Evolutionary conservation across 805 yeast species (phyloP).

Genomic region (Tetrapisispora namnaoensis): DNA sequence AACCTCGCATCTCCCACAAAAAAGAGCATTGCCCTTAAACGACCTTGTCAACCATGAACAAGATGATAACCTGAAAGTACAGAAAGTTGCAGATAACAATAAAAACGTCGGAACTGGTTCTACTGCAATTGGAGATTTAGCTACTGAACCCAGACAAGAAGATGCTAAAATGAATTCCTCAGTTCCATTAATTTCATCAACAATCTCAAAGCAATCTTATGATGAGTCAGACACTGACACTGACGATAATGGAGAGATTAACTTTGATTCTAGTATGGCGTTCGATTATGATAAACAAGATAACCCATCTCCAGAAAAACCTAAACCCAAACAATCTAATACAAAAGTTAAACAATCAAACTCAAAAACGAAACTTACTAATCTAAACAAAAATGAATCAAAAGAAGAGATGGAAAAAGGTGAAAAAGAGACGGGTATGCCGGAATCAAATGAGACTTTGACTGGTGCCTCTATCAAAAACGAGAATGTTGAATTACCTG

Average conservation of each 20-base stretch:
- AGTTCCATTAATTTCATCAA: not conserved
- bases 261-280: slow-evolving; percentile 23
- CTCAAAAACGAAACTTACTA: not conserved
- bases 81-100: slow-evolving; percentile 6
- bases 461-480: not conserved
- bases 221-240: slow-evolving; percentile 25
- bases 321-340: not conserved
- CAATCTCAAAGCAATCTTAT: not conserved
- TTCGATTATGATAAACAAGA: slow-evolving; percentile 30
- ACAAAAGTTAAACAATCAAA: not conserved
- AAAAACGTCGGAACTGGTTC: not conserved
- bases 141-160: not conserved
- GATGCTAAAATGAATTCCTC: not conserved
- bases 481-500: not conserved
- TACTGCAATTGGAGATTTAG: not conserved
- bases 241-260: slow-evolving; percentile 18
- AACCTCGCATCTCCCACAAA: slow-evolving; percentile 1
- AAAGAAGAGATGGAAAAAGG: not conserved
- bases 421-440: not conserved
- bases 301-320: slow-evolving; percentile 9
- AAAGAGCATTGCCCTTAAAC: slow-evolving; percentile 28
- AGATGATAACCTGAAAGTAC: slow-evolving; percentile 15
- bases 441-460: not conserved
- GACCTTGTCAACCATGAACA: slow-evolving; percentile 31
- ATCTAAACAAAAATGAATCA: not conserved